Evolutionary conservation across 1,284 basidiomycete genomes (phyloP), one percentile per base, ranked within the genome.

Genomic region (Hymenochaete sp.): DNA sequence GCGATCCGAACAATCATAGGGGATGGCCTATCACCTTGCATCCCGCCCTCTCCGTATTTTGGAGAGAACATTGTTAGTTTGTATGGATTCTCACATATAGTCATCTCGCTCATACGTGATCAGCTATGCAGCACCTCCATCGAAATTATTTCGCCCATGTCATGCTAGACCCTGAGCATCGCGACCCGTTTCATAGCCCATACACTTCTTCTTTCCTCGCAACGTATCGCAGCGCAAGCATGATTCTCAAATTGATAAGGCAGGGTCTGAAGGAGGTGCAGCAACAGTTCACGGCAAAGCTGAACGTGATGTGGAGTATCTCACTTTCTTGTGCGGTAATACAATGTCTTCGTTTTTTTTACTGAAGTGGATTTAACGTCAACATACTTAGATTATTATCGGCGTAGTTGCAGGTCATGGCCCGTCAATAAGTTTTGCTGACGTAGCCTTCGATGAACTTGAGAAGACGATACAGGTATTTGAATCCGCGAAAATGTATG

Each of bases 181-280:
- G n/a, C n/a, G 43, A 51, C 45, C 52, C 52, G 2, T 36, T 51
- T 13, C 36, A 32, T 24, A 51, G 52, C 31, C 46, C 49, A 10
- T 53, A 45, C 37, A 45, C 37, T n/a, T 42, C 52, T 4, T 53
- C 52, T 13, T 47, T 51, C 11, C 16, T 53, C 21, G 45, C 49
- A 28, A 43, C 49, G 19, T 51, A 51, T 32, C 45, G 37, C 6
- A 49, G 36, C 19, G 35, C 52, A n/a, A 42, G 25, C 7, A 18
- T 26, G 18, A 42, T 51, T 16, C 14, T 53, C 3, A 32, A 28
- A 19, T 14, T 44, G 18, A 10, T 10, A 21, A 16, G 4, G 21
- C 21, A 28, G 3, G 18, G 3, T 25, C 7, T 13, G 7, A 25
- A 19, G 19, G 16, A 16, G 8, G 32, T 35, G 3, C 16, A 4